Evolutionary conservation across 257 asterid genomes (phyloP), one percentile per base, ranked within the genome.

Genomic region (Asclepias syriaca): DNA sequence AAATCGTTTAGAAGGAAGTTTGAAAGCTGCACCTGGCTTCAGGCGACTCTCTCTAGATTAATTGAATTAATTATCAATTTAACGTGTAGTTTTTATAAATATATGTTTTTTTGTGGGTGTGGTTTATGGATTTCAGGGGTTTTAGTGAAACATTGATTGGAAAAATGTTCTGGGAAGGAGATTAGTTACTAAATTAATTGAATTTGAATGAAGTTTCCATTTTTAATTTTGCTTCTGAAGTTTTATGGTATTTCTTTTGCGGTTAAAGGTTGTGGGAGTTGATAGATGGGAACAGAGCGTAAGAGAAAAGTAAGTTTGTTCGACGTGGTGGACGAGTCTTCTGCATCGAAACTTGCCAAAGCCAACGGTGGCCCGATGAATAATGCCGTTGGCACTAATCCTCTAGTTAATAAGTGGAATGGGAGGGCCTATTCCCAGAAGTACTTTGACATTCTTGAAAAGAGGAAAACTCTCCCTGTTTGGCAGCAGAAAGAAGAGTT

Each of bases 401-500:
- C 92, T 21, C 70, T 78, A 34, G 61, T 87, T 24, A 95, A 95
- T 57, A 79, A 48, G 76, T 95, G 98, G 98, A 92, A 86, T 49
- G 77, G 77, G 0, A 83, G 86, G 85, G 88, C 96, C 1, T 92
- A 81, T 46, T 90, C 98, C 15, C 92, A 84, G 81, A 84, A 96
- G 50, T 95, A 88, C 72, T 86, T 71, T 64, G 98, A 95, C 19
- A 95, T 92, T 72, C 77, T 95, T 74, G 97, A 90, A 79, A 95
- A 95, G 85, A 82, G 99, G 84, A 84, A 79, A 86, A 76, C 94
- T 37, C 96, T 95, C 9, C 99, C 98, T 1, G 96, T 95, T 58
- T 95, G 99, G 99, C 97, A 90, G 58, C 99, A 95, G 84, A 95
- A 88, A 67, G 90, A 92, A 63, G 98, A 90, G 85, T 95, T 95